These are phyloP conservation scores for Metschnikowia chrysomelidarum DNA, from an alignment of 805 yeast species.

Conservation along the genomic window DNA sequence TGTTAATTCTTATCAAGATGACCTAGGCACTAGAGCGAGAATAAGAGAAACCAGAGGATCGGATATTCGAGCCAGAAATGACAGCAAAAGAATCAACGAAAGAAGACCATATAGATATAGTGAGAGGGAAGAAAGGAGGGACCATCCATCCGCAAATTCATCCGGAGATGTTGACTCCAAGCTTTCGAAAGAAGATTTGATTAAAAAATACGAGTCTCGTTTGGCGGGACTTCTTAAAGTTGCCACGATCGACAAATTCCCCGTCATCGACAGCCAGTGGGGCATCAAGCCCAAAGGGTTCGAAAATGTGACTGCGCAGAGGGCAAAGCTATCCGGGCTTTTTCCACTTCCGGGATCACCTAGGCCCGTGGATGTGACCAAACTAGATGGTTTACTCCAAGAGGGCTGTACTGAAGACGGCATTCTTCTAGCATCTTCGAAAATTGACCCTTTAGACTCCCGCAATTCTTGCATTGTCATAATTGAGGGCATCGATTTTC, in stretches of 20 bases:
- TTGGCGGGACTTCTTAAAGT: conserved; percentile 37
- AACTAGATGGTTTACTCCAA: conserved; percentile 36
- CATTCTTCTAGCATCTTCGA: conserved; percentile 33
- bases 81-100: conserved; percentile 6
- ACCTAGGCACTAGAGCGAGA: conserved; percentile 4
- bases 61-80: conserved; percentile 9
- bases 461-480: conserved; percentile 31
- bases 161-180: conserved; percentile 15
- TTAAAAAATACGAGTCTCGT: conserved; percentile 24
- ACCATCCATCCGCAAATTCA: conserved; percentile 4
- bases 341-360: conserved; percentile 64
- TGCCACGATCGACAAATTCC: conserved; percentile 50
- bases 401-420: conserved; percentile 31
- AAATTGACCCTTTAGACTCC: conserved; percentile 40
- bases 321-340: conserved; percentile 76
- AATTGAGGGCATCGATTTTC: conserved; percentile 33
- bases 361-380: conserved; percentile 41
- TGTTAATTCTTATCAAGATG: conserved; percentile 1
- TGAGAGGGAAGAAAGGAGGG: conserved; percentile 19
- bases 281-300: conserved; percentile 70
- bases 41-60: conserved; percentile 16
- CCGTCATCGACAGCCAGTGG: conserved; percentile 58
- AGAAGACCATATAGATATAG: conserved; percentile 10
- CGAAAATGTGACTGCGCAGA: conserved; percentile 68
- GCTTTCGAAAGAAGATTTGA: conserved; percentile 21